Conservation (phyloP, 2,329 filamentous ascomycete species). For the Cryphonectria parasitica region DNA sequence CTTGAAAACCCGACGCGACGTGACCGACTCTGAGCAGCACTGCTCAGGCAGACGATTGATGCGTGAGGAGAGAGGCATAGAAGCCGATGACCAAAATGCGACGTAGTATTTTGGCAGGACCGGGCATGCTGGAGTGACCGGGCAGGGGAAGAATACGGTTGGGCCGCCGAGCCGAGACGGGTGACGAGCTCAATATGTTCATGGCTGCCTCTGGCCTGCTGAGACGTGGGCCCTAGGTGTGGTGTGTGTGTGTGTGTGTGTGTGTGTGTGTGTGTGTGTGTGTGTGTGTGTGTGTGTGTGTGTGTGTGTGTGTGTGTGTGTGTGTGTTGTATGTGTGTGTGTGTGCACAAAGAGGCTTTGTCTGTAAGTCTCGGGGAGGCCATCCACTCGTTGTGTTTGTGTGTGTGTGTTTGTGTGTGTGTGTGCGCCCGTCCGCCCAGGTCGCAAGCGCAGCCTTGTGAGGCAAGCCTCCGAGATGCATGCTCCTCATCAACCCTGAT, state of each 20-base stretch:
- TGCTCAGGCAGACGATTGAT: not conserved
- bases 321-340: not conserved
- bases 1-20: not conserved
- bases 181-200: not conserved
- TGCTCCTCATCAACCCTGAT: not conserved
- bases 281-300: not conserved
- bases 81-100: not conserved
- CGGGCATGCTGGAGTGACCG: not conserved
- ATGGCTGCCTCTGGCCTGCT: not conserved
- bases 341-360: not conserved
- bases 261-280: not conserved
- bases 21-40: not conserved
- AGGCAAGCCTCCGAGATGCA: not conserved
- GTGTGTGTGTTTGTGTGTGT: too few species aligned
- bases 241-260: not conserved
- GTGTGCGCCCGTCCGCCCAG: not conserved
- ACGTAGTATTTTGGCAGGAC: not conserved
- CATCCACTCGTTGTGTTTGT: not conserved
- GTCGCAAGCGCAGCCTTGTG: not conserved
- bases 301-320: not conserved
- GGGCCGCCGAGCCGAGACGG: not conserved
- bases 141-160: constrained; percentile 10
- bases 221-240: not conserved
- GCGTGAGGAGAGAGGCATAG: too few species aligned
- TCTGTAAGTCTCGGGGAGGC: not conserved